Conservation (phyloP, 176 grass and related monocot species). For the Miscanthus lutarioriparius region DNA sequence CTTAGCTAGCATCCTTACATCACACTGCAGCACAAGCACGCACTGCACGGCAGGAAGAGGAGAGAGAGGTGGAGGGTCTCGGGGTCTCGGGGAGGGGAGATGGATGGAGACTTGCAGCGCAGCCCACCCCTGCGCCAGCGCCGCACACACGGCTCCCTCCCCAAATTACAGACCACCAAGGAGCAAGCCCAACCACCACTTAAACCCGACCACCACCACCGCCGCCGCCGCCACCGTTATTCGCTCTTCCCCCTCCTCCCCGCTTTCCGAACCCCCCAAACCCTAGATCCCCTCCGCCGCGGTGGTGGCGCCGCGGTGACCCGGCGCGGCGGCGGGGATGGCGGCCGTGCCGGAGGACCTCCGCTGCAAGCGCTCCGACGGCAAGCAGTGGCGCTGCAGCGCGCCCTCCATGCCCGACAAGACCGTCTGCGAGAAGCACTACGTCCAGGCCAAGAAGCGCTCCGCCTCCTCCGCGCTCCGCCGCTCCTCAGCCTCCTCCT, state of each 20-base stretch:
- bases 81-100: background rate
- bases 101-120: conserved; percentile 50
- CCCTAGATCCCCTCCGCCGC: conserved; percentile 48
- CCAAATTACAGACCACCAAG: conserved; percentile 31
- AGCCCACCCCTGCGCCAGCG: conserved; percentile 6
- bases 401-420: conserved; percentile 91
- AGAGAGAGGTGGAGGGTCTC: background rate
- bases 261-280: conserved; percentile 8
- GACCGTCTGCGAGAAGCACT: conserved; percentile 98
- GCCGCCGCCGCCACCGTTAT: conserved; percentile 19
- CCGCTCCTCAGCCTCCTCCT: conserved; percentile 30
- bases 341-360: conserved; percentile 75
- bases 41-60: background rate
- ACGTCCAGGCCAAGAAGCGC: conserved; percentile 95
- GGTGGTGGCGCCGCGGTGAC: background rate
- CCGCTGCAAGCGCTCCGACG: conserved; percentile 97
- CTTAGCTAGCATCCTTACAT: background rate
- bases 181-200: conserved; percentile 43
- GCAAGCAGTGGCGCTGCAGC: conserved; percentile 99
- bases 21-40: background rate
- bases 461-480: conserved; percentile 84
- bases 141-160: background rate
- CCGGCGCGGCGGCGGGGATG: conserved; percentile 12
- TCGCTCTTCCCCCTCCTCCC: background rate
- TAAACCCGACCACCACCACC: conserved; percentile 32